Evolutionary conservation across 495 filamentous ascomycete species (phyloP), one percentile per base, ranked within the genome.

Genomic region (Jackrogersella minutella): DNA sequence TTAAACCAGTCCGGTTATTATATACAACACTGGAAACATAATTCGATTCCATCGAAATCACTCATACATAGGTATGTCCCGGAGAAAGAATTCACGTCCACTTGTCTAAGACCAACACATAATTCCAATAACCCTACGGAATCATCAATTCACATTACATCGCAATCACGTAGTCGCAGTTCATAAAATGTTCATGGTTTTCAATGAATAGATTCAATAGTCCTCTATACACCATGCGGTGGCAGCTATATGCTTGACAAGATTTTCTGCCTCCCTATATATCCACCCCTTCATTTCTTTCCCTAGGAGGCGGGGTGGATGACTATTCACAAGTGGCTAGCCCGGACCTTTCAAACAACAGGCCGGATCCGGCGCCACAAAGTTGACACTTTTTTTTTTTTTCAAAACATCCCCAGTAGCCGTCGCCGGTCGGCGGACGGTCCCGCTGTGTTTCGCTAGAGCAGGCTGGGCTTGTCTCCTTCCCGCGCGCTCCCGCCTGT

Each of bases 181-280:
- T 43, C 40, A 58, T 14, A 24, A 4, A 47, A 30, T 5, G 21
- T 40, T 39, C 40, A 37, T 34, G 4, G 50, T 19, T 7, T 70
- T 63, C 55, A 54, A 71, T 70, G 71, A 70, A 77, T 79, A 79
- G 77, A 79, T 77, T 78, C 77, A 77, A 76, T 52, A 56, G 77
- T 74, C 77, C 19, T 79, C 77, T 78, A 79, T 66, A 65, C 68
- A 66, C 60, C 28, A 26, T 59, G 68, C 51, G 63, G 64, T 59
- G 64, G 59, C 55, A 71, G 64, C 58, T 59, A 71, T 64, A 60
- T 24, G 26, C 17, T 64, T 71, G 47, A 60, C 50, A 43, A 26
- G 30, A 37, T 39, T 57, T 55, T 60, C 60, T 66, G 52, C 49
- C 61, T 58, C 41, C 44, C 66, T 50, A 54, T 58, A 56, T 51